Evolutionary conservation across 2,329 filamentous ascomycete species (phyloP), one percentile per base, ranked within the genome.

Genomic region (Plenodomus lindquistii): DNA sequence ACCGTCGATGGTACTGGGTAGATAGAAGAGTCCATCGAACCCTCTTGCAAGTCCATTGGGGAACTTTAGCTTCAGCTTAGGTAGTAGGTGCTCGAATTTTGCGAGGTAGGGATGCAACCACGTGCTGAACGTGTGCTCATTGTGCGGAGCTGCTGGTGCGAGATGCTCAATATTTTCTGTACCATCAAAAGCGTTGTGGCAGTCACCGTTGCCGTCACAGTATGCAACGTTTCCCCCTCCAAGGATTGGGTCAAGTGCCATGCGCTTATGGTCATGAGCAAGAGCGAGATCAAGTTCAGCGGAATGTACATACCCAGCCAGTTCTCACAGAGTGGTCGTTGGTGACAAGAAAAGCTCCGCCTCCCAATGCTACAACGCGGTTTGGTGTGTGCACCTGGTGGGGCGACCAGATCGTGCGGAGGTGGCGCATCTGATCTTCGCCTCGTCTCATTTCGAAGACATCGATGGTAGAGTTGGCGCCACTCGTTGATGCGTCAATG

Each of bases 211-310:
- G 13, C 43, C 31, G 2, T 52, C 37, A 48, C 66, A 69, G 44
- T 62, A 64, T 3, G 57, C 61, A 0, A 69, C 51, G 19, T 60
- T 66, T 11, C 63, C 66, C 3, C 66, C 66, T 11, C 66, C 65
- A 16, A 68, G 50, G 20, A 67, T 34, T 19, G 46, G 46, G 35
- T 68, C 65, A 2, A 69, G 50, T 24, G 52, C 19, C 10, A 40
- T 57, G 11, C 60, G 58, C 54, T 60, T 27, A 0, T 4, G 5
- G 2, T 0, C 3, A 20, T 55, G 16, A 53, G 40, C 29, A 6
- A 2, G 1, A 22, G 2, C 43, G 1, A 5, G 3, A 27, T 47
- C 4, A n/a, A 1, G 9, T 18, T 39, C 21, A 3, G 7, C 2
- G 2, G 16, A 9, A 11, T 21, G n/a, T 4, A 29, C 54, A n/a